Base-by-base conservation (phyloP, 2,329 filamentous ascomycete genomes). In the Arthrobotrys megalospora region DNA sequence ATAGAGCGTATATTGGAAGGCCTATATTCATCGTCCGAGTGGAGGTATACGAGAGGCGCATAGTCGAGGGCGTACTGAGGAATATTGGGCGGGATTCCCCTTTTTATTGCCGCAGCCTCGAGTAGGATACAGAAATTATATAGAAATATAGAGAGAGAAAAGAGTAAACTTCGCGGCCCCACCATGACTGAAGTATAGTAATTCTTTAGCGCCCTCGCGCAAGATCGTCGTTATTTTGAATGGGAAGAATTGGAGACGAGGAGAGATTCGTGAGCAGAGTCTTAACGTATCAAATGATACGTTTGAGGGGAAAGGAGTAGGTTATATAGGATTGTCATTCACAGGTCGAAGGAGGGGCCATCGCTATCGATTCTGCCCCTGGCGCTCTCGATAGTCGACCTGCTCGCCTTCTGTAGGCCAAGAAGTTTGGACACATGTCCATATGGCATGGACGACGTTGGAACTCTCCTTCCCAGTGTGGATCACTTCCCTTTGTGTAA, bases 31-130 rank as follows among this genome's bases (percentile, higher is more conserved):
- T 89, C 87, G 76, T 84, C 79, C 28, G 85, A 85, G 79, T 88
- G 85, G 7, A 88, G 84, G 84, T 86, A 88, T 38, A 88, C 84
- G 3, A 88, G 78, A 6, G 87, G 87, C 38, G 87, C 87, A 52
- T 72, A 78, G 34, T 78, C 75, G 36, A 78, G 67, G 28, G 67
- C 75, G 16, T 60, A 78, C 19, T 78, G 67, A 43, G 75, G 75
- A 34, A 78, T 45, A 38, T 62, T 67, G 4, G 75, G 6, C 5
- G 75, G 75, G 1, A 67, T 67, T 34, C 52, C 41, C 43, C 16
- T 66, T 32, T 48, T 62, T 16, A 78, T 36, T 0, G 32, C 45
- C 0, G 63, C 75, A 12, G 62, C 50, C 12, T 72, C 52, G 14
- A 72, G 16, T 32, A 19, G 38, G 8, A n/a, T 19, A 21, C 28